Evolutionary conservation across 495 filamentous ascomycete species (phyloP).

Genomic region (Bacidia rubella): DNA sequence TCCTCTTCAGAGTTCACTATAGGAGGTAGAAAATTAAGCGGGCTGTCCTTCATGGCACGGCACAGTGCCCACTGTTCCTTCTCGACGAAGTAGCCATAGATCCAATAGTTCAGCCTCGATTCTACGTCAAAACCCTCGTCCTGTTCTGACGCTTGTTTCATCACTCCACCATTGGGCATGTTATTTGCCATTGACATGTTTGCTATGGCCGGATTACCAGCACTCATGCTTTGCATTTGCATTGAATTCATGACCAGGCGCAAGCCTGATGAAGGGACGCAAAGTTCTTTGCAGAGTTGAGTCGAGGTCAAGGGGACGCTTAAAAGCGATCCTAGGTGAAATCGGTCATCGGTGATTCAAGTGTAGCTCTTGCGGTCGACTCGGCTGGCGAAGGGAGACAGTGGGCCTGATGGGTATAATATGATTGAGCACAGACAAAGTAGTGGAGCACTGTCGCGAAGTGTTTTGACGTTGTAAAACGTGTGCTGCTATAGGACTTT

Average conservation of each 20-base stretch:
- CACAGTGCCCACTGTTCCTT: slow-evolving; percentile 71
- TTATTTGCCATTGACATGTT: slow-evolving; percentile 65
- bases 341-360: not conserved
- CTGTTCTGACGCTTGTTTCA: slow-evolving; percentile 32
- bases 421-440: not conserved
- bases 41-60: slow-evolving; percentile 52
- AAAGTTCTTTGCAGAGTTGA: not conserved
- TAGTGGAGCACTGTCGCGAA: not conserved
- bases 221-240: slow-evolving; percentile 53
- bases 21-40: slow-evolving; percentile 42
- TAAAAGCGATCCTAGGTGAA: not conserved
- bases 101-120: slow-evolving; percentile 75
- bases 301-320: not conserved
- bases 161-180: slow-evolving; percentile 37
- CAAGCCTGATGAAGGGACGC: not conserved
- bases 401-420: not conserved
- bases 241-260: slow-evolving; percentile 53
- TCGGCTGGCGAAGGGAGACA: not conserved
- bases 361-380: not conserved
- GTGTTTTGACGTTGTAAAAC: not conserved
- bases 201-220: slow-evolving; percentile 48
- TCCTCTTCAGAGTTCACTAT: slow-evolving; percentile 49
- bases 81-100: slow-evolving; percentile 91
- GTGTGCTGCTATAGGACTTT: not conserved
- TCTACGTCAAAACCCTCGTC: slow-evolving; percentile 26